phyloP scores from a whole-genome alignment of 192 early-diverging fungal genomes.

The Coemansia sp. region DNA sequence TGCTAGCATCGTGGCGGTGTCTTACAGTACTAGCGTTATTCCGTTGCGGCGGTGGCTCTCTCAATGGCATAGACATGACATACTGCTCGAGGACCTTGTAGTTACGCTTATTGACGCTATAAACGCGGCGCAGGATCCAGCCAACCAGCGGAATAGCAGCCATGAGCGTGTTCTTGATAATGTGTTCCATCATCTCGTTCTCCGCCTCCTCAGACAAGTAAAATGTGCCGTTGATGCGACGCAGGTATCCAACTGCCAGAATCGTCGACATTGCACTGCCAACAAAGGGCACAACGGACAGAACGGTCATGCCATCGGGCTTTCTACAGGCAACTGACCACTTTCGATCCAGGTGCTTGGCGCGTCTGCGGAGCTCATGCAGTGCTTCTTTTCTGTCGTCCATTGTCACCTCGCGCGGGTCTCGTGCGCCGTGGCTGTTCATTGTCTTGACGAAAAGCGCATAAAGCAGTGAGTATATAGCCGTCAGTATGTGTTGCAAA shows the following conservation, averaged over 20 bases:
- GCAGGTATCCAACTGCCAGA: constrained; percentile 32
- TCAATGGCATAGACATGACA: constrained; percentile 20
- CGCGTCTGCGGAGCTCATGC: constrained; percentile 24
- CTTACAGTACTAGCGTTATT: neutral
- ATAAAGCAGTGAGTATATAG: neutral
- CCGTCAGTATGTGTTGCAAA: neutral
- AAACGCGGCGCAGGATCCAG: constrained; percentile 39
- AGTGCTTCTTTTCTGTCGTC: constrained; percentile 37
- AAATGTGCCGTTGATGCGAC: constrained; percentile 25
- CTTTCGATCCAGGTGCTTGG: constrained; percentile 40
- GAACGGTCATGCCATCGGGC: constrained; percentile 34
- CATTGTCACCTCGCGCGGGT: constrained; percentile 8
- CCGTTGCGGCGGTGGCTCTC: constrained; percentile 1
- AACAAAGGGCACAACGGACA: constrained; percentile 34
- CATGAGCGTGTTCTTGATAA: constrained; percentile 24
- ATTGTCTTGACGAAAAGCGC: constrained; percentile 4
- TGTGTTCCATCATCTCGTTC: constrained; percentile 24
- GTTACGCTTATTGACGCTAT: constrained; percentile 41
- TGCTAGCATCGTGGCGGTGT: neutral
- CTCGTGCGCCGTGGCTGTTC: constrained; percentile 5
- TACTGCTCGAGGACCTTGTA: constrained; percentile 34
- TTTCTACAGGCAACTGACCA: constrained; percentile 30
- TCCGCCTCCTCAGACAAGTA: constrained; percentile 17
- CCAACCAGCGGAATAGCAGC: constrained; percentile 36
- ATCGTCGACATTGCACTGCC: constrained; percentile 32